Conservation (phyloP, 1,284 basidiomycete genomes). For the Tetrapyrgos nigripes region DNA sequence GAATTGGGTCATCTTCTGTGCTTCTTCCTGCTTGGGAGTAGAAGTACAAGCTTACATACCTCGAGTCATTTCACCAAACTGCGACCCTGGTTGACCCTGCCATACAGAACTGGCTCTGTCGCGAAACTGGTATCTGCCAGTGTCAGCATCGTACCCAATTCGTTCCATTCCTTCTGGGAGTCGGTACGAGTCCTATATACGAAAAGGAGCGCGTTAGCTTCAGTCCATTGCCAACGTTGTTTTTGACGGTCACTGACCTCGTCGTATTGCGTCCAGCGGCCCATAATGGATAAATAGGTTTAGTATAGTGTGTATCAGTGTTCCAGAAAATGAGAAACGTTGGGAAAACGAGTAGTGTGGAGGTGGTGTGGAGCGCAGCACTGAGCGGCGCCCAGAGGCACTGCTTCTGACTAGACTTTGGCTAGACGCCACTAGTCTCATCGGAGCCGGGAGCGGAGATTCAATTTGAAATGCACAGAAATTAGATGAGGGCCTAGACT, state of each 20-base stretch:
- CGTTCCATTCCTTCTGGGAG: slow-evolving; percentile 68
- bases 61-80: slow-evolving; percentile 60
- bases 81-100: slow-evolving; percentile 56
- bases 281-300: slow-evolving; percentile 37
- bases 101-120: slow-evolving; percentile 55
- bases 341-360: neutral
- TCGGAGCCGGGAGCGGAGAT: no score
- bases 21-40: neutral
- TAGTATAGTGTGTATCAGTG: no score
- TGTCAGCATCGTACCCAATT: slow-evolving; percentile 68
- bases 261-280: slow-evolving; percentile 65
- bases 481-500: no score
- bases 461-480: no score
- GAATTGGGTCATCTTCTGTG: neutral
- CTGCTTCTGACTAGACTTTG: no score
- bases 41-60: slow-evolving; percentile 38
- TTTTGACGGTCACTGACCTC: slow-evolving; percentile 50
- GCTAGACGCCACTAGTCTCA: no score
- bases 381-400: no score
- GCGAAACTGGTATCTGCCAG: slow-evolving; percentile 59
- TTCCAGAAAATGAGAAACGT: no score
- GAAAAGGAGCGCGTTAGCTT: neutral
- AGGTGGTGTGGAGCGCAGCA: no score
- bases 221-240: no score
- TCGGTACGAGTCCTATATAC: slow-evolving; percentile 58